Percentiles rank a stretch among this genome's conserved stretches.
phyloP scores from a whole-genome alignment of 179 eudicot species.

The Spergularia azorica region DNA sequence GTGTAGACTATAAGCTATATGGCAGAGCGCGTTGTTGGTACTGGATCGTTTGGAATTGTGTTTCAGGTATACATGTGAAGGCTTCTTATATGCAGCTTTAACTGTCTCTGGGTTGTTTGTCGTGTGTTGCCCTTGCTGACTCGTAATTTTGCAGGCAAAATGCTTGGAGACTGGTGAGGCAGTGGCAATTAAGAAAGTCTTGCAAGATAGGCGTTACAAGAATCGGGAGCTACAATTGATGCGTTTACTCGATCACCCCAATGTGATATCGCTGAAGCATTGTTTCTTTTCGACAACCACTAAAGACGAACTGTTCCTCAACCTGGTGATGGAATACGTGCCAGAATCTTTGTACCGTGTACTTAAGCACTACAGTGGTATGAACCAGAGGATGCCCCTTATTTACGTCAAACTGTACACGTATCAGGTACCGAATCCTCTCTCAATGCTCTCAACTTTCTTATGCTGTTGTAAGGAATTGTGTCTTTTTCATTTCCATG shows the following conservation, averaged over 20 bases:
- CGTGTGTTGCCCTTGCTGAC: slow-evolving; percentile 1
- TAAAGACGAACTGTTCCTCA: slow-evolving; percentile 88
- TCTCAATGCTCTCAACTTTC: neutral
- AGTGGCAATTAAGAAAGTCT: slow-evolving; percentile 89
- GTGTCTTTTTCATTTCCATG: neutral
- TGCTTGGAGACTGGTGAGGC: slow-evolving; percentile 95
- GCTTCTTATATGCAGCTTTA: neutral
- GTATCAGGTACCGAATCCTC: slow-evolving; percentile 58
- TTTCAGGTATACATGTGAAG: slow-evolving; percentile 50
- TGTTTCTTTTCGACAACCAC: slow-evolving; percentile 94
- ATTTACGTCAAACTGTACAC: slow-evolving; percentile 86
- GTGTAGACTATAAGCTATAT: slow-evolving; percentile 86
- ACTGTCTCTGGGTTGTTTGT: neutral
- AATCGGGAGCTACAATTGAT: slow-evolving; percentile 88
- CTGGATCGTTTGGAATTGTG: slow-evolving; percentile 79
- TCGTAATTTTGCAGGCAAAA: slow-evolving; percentile 54
- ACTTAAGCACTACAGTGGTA: slow-evolving; percentile 73
- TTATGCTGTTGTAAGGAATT: neutral
- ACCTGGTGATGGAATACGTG: slow-evolving; percentile 93
- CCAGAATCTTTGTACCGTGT: slow-evolving; percentile 90
- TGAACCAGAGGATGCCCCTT: slow-evolving; percentile 89
- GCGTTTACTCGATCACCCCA: slow-evolving; percentile 88
- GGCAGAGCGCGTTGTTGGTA: slow-evolving; percentile 93
- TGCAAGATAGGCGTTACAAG: slow-evolving; percentile 91
- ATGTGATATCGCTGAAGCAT: slow-evolving; percentile 83